Percentiles rank a stretch among this genome's conserved stretches.
These are phyloP conservation scores for maize (Zea mays) DNA, from an alignment of 176 grass and related monocot genomes.

Conservation along the genomic window Zm-B73-REFERENCE-NAM-5.0 NC_050096.1:206014501-206015000, in stretches of 20 bases:
- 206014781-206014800: constrained; percentile 56
- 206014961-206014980: constrained; percentile 15
- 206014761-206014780: constrained; percentile 68
- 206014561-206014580: constrained; percentile 33
- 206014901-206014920: constrained; percentile 68
- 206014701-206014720: constrained; percentile 18
- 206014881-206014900: constrained; percentile 60
- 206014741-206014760: constrained; percentile 66
- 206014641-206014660: constrained; percentile 24
- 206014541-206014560: constrained; percentile 45
- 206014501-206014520: constrained; percentile 70
- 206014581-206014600: constrained; percentile 1
- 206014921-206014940: constrained; percentile 51
- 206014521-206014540: constrained; percentile 36
- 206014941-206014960: constrained; percentile 26
- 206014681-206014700: constrained; percentile 9
- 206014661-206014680: constrained; percentile 29
- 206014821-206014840: constrained; percentile 58
- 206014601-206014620: constrained; percentile 1
- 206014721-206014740: constrained; percentile 28
- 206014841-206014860: constrained; percentile 51
- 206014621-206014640: constrained; percentile 31
- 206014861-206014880: constrained; percentile 42
- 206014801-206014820: constrained; percentile 57
- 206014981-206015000: constrained; percentile 1